Evolutionary conservation across 208 protist genomes (phyloP).

Genomic region (Zelonia costaricensis): DNA sequence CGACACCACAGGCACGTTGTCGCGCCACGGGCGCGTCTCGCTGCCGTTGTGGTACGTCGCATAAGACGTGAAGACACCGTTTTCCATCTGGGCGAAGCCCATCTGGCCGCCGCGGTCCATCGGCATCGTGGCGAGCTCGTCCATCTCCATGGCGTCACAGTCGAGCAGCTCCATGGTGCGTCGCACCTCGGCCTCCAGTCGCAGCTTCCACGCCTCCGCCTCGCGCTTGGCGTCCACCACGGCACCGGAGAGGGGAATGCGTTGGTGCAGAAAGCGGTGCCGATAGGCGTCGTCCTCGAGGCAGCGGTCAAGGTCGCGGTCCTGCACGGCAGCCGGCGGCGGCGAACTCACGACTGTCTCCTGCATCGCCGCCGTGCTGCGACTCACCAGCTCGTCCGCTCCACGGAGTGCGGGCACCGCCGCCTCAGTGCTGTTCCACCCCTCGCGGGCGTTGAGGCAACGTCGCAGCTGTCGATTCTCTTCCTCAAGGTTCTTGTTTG

Average conservation of each 20-base stretch:
- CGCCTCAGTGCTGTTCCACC: too few relatives aligned
- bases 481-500: constrained; percentile 73
- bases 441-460: constrained; percentile 30
- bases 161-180: constrained; percentile 52
- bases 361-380: too few relatives aligned
- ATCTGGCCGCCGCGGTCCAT: background rate
- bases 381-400: too few relatives aligned
- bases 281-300: constrained; percentile 31
- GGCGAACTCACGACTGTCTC: too few relatives aligned
- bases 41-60: constrained; percentile 21
- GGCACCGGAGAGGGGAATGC: constrained; percentile 47
- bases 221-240: constrained; percentile 34
- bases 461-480: constrained; percentile 55
- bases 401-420: too few relatives aligned
- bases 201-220: constrained; percentile 38
- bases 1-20: background rate
- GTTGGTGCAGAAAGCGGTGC: constrained; percentile 21
- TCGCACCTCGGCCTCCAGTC: constrained; percentile 50
- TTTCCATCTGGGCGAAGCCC: background rate
- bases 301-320: constrained; percentile 1
- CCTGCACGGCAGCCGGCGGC: background rate
- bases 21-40: background rate
- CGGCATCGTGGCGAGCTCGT: background rate
- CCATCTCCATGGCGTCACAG: constrained; percentile 37
- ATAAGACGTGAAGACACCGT: constrained; percentile 30